A percentile compares a stretch with the other conserved stretches of the same genome.
Evolutionary conservation across 2,329 filamentous ascomycete genomes (phyloP).

Genomic region (Aureobasidium sp.): DNA sequence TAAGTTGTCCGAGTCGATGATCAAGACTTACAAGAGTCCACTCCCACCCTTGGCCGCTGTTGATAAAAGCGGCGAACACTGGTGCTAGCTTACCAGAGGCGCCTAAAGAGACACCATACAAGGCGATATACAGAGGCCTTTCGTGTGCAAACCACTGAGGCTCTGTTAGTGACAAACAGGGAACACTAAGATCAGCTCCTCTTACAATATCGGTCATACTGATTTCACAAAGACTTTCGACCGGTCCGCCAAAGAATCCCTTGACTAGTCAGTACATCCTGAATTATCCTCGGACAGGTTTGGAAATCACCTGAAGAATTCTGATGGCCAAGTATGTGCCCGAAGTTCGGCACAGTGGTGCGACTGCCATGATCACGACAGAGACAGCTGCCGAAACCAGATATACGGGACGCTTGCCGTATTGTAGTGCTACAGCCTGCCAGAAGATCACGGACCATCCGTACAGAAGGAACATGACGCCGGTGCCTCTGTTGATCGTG

Average conservation of each 20-base stretch:
- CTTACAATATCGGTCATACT: constrained; percentile 22
- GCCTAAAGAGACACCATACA: constrained; percentile 23
- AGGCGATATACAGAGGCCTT: constrained; percentile 24
- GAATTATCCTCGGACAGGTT: too few species aligned
- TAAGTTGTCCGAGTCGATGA: not conserved
- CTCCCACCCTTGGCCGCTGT: constrained; percentile 43
- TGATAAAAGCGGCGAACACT: constrained; percentile 45
- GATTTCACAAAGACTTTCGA: constrained; percentile 23
- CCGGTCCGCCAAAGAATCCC: constrained; percentile 23
- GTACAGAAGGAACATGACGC: constrained; percentile 35
- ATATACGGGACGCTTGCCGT: constrained; percentile 31
- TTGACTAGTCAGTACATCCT: not conserved
- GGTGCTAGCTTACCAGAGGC: constrained; percentile 26
- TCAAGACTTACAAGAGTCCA: constrained; percentile 36
- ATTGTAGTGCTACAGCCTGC: constrained; percentile 42
- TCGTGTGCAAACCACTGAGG: constrained; percentile 26
- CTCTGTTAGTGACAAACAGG: not conserved
- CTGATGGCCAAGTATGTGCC: constrained; percentile 21
- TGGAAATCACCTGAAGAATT: constrained; percentile 26
- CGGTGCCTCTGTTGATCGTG: constrained; percentile 25
- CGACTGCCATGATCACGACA: constrained; percentile 22
- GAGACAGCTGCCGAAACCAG: constrained; percentile 20
- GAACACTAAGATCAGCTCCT: not conserved
- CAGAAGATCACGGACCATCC: constrained; percentile 42
- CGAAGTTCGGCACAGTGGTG: constrained; percentile 19